Evolutionary conservation across 352 stramenopile genomes (phyloP).

Genomic region (Discostella stelligera): DNA sequence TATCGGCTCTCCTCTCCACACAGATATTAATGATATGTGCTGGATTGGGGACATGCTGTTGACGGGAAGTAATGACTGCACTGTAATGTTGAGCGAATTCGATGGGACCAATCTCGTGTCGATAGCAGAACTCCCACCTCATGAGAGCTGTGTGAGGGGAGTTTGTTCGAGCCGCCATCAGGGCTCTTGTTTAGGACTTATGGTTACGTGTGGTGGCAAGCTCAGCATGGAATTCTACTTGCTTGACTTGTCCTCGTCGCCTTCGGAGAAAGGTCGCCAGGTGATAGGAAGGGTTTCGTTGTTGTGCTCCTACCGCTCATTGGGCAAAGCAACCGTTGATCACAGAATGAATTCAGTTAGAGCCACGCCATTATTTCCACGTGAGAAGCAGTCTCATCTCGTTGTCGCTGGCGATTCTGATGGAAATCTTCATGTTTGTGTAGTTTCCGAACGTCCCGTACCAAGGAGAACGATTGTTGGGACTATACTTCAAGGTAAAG

Average conservation of each 20-base stretch:
- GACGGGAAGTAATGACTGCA: slow-evolving; percentile 67
- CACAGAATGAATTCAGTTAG: slow-evolving; percentile 71
- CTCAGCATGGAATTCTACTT: slow-evolving; percentile 67
- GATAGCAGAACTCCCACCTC: slow-evolving; percentile 46
- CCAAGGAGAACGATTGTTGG: slow-evolving; percentile 25
- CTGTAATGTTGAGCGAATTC: slow-evolving; percentile 50
- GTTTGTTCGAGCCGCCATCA: slow-evolving; percentile 49
- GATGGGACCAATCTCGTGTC: slow-evolving; percentile 37
- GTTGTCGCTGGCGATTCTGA: slow-evolving; percentile 68
- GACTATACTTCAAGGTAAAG: slow-evolving; percentile 30
- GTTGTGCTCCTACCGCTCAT: slow-evolving; percentile 49
- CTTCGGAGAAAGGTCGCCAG: slow-evolving; percentile 4
- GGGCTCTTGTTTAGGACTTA: slow-evolving; percentile 27
- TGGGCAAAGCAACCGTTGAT: slow-evolving; percentile 54
- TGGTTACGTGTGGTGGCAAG: slow-evolving; percentile 66
- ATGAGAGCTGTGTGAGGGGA: slow-evolving; percentile 63
- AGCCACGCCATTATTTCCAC: slow-evolving; percentile 38
- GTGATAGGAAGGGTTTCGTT: slow-evolving; percentile 27
- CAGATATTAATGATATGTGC: slow-evolving; percentile 60
- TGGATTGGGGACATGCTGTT: slow-evolving; percentile 47
- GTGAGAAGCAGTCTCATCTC: slow-evolving; percentile 34
- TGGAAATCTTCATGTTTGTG: slow-evolving; percentile 55
- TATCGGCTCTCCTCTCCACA: slow-evolving; percentile 51
- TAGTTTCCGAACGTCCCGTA: slow-evolving; percentile 40
- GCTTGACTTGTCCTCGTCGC: slow-evolving; percentile 14